These are phyloP conservation scores for Solanum arcanum DNA, from an alignment of 257 asterid genomes.

Conservation along the genomic window DNA sequence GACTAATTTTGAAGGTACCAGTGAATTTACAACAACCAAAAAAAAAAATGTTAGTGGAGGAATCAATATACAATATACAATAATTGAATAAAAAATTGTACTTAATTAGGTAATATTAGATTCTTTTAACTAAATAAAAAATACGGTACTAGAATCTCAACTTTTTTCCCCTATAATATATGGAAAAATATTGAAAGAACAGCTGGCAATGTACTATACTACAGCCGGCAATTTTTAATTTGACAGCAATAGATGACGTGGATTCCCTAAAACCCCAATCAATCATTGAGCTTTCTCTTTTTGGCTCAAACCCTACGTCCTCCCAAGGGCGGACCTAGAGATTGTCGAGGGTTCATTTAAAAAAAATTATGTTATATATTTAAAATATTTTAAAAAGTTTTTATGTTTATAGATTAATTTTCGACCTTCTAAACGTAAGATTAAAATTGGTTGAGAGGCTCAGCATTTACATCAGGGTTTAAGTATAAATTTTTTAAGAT, in stretches of 20 bases:
- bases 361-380: too few relatives aligned
- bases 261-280: slow-evolving; percentile 15
- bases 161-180: neutral
- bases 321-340: too few relatives aligned
- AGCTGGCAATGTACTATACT: slow-evolving; percentile 43
- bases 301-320: neutral
- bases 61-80: neutral
- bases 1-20: neutral
- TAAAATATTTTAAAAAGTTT: too few relatives aligned
- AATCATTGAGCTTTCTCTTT: neutral
- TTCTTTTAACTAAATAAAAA: neutral
- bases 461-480: too few relatives aligned
- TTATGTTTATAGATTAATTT: too few relatives aligned
- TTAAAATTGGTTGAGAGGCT: too few relatives aligned
- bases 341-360: too few relatives aligned
- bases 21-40: neutral
- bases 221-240: slow-evolving; percentile 28
- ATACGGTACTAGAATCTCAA: neutral
- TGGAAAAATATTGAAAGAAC: neutral
- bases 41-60: neutral
- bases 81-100: neutral
- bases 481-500: too few relatives aligned
- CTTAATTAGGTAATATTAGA: neutral
- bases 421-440: rapidly evolving
- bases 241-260: slow-evolving; percentile 40